Evolutionary conservation across 257 asterid species (phyloP), one percentile per base, ranked within the genome.

Genomic region (Jacaranda mimosifolia): DNA sequence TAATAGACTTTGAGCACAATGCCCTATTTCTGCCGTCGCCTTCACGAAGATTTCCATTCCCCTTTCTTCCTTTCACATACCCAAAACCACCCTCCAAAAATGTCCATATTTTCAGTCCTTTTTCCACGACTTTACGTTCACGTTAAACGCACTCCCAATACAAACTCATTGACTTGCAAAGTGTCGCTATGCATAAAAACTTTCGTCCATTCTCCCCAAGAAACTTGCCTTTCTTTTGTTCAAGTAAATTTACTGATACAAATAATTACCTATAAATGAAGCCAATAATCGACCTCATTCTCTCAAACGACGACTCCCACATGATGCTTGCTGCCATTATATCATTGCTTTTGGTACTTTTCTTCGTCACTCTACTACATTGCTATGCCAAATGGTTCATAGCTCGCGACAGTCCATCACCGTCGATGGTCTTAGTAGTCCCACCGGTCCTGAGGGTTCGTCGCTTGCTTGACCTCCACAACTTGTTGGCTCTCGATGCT

Each of bases 41-140:
- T 84, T 89, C 92, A 86, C 94, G 92, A 43, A 81, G 88, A 84
- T 87, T 90, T 82, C 81, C 81, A 76, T 79, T 81, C 83, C 84
- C 75, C 59, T 79, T 72, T 75, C 79, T 14, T 60, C 59, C 62
- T 53, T 83, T 43, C 42, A 71, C 10, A 17, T 68, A 40, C 45
- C 26, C 9, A 21, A 2, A 46, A 21, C 0, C 21, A 26, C 63
- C 14, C 53, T 13, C 9, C 7, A 35, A n/a, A 52, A 42, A 71
- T 13, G 18, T 39, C 76, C 66, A 36, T 18, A 15, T 70, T 55
- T 36, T 13, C 5, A 63, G 49, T 69, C 72, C 52, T 17, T 67
- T 85, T 75, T 52, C 76, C 74, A 68, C 21, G 46, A 36, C 81
- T 67, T 55, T 53, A 46, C 59, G 64, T 83, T 79, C 79, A 82